Evolutionary conservation across 2,329 filamentous ascomycete species (phyloP), one percentile per base, ranked within the genome.

Genomic region (Mycogone perniciosa): DNA sequence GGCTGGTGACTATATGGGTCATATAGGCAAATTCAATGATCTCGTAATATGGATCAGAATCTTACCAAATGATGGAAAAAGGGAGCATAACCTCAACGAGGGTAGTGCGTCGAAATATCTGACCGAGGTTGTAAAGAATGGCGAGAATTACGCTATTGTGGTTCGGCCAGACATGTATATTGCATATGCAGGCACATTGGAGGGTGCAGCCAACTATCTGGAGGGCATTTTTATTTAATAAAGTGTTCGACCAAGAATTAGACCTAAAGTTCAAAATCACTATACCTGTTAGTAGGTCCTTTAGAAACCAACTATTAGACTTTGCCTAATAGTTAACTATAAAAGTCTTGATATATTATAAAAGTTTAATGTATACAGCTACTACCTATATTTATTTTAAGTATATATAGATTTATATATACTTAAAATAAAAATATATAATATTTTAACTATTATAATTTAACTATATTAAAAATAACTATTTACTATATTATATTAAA

Each of bases 101-200:
- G 20, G n/a, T 20, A 20, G 20, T 20, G 20, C 20, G 20, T 13
- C 7, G 37, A 41, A 8, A 44, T 50, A 1, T 71, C 65, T 51
- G 58, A 44, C 4, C 67, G 66, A 2, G 65, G 66, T 26, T 63
- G 64, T 58, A 60, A 64, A 30, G 46, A 52, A 4, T 13, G 47
- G 2, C 31, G 55, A 1, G 64, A 67, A 34, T 43, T 65, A 62
- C 38, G 54, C 58, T 4, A 65, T 70, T 3, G 62, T 72, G 4
- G 65, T 72, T 20, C 61, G 68, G 9, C 69, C 69, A 10, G 69
- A 72, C 51, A 69, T 71, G 69, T 72, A 72, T 45, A 63, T 71
- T 52, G 69, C 67, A 10, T 65, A 61, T 46, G 65, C 69, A 13
- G 63, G 64, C 11, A 52, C 39, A 56, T 46, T 13, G 52, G 55